These are phyloP conservation scores for Globisporangium nodosum DNA, from an alignment of 352 stramenopile species.

Conservation along the genomic window DNA sequence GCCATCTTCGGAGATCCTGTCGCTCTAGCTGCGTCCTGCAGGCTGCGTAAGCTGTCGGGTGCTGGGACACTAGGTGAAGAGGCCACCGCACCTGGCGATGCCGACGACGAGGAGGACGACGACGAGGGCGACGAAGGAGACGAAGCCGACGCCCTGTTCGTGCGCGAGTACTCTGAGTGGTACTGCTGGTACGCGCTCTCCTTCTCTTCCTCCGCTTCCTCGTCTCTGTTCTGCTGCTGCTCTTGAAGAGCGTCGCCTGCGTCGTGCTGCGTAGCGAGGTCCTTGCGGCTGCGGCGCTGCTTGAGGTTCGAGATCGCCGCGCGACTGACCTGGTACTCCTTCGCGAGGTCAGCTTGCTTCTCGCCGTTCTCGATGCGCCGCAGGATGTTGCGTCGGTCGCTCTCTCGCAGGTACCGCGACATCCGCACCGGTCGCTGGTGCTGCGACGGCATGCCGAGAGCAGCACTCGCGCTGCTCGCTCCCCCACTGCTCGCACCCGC, in stretches of 20 bases:
- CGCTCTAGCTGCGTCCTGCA: neutral
- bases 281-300: conserved; percentile 41
- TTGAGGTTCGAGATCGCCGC: conserved; percentile 66
- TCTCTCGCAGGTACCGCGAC: conserved; percentile 15
- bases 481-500: neutral
- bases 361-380: conserved; percentile 47
- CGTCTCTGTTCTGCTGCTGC: neutral
- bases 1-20: conserved; percentile 20
- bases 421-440: conserved; percentile 1
- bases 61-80: neutral
- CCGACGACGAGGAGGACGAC: neutral
- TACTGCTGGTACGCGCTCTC: neutral
- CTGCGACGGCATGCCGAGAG: too few relatives aligned
- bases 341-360: conserved; percentile 55
- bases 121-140: neutral
- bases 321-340: conserved; percentile 59
- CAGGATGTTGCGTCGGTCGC: conserved; percentile 34
- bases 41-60: neutral
- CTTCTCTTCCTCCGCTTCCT: neutral
- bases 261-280: conserved; percentile 39
- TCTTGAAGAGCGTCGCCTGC: conserved; percentile 8
- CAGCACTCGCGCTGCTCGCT: neutral
- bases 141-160: neutral
- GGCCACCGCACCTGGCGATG: neutral
- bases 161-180: neutral